Percentiles rank a stretch among this genome's conserved stretches.
Evolutionary conservation across 2,329 filamentous ascomycete species (phyloP).

Genomic region (Stachybotrys echinatus): DNA sequence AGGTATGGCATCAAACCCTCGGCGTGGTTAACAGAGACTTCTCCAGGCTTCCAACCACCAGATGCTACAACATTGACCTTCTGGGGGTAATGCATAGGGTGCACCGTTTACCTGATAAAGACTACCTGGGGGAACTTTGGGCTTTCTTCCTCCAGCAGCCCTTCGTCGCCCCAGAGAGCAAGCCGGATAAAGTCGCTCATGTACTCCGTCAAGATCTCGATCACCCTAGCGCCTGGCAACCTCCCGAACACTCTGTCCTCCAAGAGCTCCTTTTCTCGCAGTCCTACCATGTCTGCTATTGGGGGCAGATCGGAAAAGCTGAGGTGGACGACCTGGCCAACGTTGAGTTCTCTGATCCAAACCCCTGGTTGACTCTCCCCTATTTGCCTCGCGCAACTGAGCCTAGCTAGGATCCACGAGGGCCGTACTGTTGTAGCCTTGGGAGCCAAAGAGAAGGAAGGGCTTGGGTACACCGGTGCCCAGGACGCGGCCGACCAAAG

Average conservation of each 20-base stretch:
- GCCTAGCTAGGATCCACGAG: neutral
- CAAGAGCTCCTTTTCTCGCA: neutral
- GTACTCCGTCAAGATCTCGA: neutral
- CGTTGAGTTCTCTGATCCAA: neutral
- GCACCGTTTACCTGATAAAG: too few relatives aligned
- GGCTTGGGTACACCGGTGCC: neutral
- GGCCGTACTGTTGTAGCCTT: neutral
- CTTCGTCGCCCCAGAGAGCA: neutral
- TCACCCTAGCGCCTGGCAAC: neutral
- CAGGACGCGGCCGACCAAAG: neutral
- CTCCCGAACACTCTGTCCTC: neutral
- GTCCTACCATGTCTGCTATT: neutral
- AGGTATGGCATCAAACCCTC: too few relatives aligned
- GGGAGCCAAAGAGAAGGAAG: neutral
- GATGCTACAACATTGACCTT: too few relatives aligned
- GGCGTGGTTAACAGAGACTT: too few relatives aligned
- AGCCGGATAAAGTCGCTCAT: neutral
- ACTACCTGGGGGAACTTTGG: too few relatives aligned
- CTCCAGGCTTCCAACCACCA: too few relatives aligned
- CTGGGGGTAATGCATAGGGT: too few relatives aligned
- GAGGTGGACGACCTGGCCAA: neutral
- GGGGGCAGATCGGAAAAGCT: neutral
- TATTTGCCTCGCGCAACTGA: neutral
- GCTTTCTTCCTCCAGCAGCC: too few relatives aligned
- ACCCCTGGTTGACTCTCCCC: neutral